phyloP scores from a whole-genome alignment of 78 protist species.

The Guillardia theta region DNA sequence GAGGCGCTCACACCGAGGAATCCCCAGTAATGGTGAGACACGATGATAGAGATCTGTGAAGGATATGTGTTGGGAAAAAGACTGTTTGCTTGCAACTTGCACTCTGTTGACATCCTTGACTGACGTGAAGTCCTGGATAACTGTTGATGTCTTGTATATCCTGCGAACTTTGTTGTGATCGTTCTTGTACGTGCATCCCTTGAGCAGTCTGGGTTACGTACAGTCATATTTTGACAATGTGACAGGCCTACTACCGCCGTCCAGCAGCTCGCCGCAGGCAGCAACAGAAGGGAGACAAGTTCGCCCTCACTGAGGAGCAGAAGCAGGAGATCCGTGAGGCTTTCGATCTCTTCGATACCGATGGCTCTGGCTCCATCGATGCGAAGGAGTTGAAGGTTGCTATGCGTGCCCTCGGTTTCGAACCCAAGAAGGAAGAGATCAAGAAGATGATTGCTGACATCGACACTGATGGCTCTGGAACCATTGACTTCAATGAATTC shows the following conservation, averaged over 20 bases:
- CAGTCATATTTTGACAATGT: too few species aligned
- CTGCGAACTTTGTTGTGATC: too few species aligned
- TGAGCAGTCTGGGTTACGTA: too few species aligned
- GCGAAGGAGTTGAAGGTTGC: constrained; percentile 93
- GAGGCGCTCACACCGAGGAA: too few species aligned
- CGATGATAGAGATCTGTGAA: too few species aligned
- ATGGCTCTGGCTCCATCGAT: constrained; percentile 80
- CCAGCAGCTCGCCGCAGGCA: constrained; percentile 49
- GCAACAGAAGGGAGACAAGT: constrained; percentile 57
- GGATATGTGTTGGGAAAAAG: too few species aligned
- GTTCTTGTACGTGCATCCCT: too few species aligned
- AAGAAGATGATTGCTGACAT: constrained; percentile 79
- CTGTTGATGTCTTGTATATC: too few species aligned
- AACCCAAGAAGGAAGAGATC: constrained; percentile 89
- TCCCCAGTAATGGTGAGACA: too few species aligned
- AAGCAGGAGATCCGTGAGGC: constrained; percentile 85
- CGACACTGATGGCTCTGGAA: constrained; percentile 81
- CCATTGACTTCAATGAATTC: constrained; percentile 85
- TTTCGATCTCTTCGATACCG: constrained; percentile 84
- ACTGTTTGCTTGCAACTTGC: too few species aligned
- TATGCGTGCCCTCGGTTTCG: constrained; percentile 94
- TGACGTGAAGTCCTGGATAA: too few species aligned
- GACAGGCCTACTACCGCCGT: constrained; percentile 45
- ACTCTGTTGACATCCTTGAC: too few species aligned
- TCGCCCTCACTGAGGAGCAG: constrained; percentile 84